A percentile compares a stretch with the other conserved stretches of the same genome.
Conservation (phyloP, 2,329 filamentous ascomycete genomes). For the Aspergillus brunneoviolaceus region DNA sequence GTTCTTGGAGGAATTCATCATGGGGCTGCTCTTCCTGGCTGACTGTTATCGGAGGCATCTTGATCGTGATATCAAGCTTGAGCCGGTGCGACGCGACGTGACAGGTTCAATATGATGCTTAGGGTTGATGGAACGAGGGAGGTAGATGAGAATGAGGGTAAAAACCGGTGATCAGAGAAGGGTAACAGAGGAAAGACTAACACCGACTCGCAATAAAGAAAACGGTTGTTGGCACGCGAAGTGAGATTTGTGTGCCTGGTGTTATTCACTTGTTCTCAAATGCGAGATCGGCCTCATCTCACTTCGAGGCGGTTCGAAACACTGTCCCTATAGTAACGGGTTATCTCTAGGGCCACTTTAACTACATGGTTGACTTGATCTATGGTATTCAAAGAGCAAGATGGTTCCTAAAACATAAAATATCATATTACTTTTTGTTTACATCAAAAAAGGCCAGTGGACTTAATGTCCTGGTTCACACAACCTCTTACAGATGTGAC, state of each 20-base stretch:
- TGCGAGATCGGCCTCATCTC: background rate
- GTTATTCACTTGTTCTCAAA: background rate
- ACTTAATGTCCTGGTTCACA: too few species aligned
- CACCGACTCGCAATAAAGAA: background rate
- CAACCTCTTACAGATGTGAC: too few species aligned
- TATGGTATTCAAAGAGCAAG: too few species aligned
- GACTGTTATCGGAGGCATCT: background rate
- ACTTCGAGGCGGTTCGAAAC: background rate
- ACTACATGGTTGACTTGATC: too few species aligned
- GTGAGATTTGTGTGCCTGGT: background rate
- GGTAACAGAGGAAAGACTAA: background rate
- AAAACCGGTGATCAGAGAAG: background rate
- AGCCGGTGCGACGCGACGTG: background rate
- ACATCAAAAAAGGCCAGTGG: too few species aligned
- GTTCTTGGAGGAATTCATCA: background rate
- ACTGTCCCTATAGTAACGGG: background rate
- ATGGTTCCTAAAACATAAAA: too few species aligned
- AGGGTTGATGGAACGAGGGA: background rate
- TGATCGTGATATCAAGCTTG: background rate
- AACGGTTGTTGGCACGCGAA: background rate
- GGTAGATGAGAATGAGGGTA: background rate
- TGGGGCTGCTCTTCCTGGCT: background rate
- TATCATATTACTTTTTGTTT: too few species aligned
- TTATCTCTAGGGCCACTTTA: background rate
- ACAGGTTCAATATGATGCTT: background rate